Evolutionary conservation across 257 asterid species (phyloP).

Genomic region (Coffea canephora): DNA sequence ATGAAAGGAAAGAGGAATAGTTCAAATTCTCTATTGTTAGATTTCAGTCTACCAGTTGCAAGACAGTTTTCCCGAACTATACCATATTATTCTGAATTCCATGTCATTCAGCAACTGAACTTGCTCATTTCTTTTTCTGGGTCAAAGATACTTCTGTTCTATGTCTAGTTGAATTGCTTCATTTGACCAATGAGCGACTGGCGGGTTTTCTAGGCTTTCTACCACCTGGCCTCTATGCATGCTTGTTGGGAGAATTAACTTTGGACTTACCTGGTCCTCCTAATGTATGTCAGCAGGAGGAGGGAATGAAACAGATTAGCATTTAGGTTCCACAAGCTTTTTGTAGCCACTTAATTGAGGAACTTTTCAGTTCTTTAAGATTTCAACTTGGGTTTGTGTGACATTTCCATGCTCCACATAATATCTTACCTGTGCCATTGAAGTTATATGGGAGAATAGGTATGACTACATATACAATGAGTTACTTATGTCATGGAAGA

Average conservation of each 20-base stretch:
- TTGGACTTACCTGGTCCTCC: neutral
- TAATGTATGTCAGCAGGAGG: neutral
- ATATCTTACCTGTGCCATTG: neutral
- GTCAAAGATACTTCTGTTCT: neutral
- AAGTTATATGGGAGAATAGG: neutral
- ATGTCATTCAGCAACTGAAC: neutral
- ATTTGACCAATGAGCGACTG: no score
- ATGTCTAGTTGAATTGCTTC: neutral
- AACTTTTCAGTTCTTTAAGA: neutral
- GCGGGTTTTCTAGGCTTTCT: neutral
- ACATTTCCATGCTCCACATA: neutral
- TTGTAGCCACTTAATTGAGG: neutral
- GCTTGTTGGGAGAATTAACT: neutral
- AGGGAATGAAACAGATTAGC: neutral
- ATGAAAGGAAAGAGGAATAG: neutral
- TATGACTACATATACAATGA: neutral
- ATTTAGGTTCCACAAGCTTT: neutral
- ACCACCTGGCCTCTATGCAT: neutral
- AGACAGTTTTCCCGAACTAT: neutral
- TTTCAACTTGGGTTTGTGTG: neutral
- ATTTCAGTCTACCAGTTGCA: neutral
- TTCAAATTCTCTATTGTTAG: neutral
- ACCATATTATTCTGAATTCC: neutral
- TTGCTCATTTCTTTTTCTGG: neutral
- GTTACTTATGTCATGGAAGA: neutral